These are phyloP conservation scores for Reticulascus tulasneorum DNA, from an alignment of 2,329 filamentous ascomycete genomes.

Conservation along the genomic window DNA sequence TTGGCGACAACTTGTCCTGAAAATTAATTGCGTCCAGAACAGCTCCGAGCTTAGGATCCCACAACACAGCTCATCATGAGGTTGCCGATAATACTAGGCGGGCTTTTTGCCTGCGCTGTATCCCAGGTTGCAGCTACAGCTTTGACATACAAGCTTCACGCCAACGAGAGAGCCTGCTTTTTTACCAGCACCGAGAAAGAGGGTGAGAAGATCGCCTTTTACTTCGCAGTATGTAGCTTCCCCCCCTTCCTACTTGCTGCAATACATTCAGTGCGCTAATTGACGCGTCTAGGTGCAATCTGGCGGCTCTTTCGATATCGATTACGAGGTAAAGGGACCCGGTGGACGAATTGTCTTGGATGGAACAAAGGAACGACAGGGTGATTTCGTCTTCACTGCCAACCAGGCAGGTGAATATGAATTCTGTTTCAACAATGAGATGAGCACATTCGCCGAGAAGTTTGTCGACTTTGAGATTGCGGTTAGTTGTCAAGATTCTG, in stretches of 20 bases:
- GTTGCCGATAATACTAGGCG: constrained; percentile 55
- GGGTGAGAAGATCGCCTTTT: constrained; percentile 91
- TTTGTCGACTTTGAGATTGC: constrained; percentile 97
- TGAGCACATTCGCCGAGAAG: constrained; percentile 97
- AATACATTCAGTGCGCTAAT: background rate
- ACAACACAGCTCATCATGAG: constrained; percentile 54
- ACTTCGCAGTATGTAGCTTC: constrained; percentile 76
- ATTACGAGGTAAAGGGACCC: constrained; percentile 84
- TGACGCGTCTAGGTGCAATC: constrained; percentile 76
- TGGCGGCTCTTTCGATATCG: constrained; percentile 94
- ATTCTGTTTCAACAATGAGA: constrained; percentile 98
- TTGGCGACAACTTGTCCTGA: constrained; percentile 22
- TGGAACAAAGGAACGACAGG: constrained; percentile 87
- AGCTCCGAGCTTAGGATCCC: constrained; percentile 4
- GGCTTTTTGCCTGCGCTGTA: constrained; percentile 67
- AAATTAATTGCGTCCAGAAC: constrained; percentile 10
- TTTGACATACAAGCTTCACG: constrained; percentile 84
- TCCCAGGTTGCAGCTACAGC: constrained; percentile 79
- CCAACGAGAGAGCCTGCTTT: constrained; percentile 96
- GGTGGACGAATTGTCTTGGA: constrained; percentile 76
- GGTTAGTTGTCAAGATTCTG: constrained; percentile 46
- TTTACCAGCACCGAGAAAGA: constrained; percentile 73
- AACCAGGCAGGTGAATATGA: constrained; percentile 83
- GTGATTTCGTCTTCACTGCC: constrained; percentile 96
- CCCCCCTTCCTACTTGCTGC: background rate